Percentiles rank a stretch among this genome's conserved stretches.
Evolutionary conservation across 2,329 filamentous ascomycete genomes (phyloP).

Genomic region (Penicillium capsulatum): DNA sequence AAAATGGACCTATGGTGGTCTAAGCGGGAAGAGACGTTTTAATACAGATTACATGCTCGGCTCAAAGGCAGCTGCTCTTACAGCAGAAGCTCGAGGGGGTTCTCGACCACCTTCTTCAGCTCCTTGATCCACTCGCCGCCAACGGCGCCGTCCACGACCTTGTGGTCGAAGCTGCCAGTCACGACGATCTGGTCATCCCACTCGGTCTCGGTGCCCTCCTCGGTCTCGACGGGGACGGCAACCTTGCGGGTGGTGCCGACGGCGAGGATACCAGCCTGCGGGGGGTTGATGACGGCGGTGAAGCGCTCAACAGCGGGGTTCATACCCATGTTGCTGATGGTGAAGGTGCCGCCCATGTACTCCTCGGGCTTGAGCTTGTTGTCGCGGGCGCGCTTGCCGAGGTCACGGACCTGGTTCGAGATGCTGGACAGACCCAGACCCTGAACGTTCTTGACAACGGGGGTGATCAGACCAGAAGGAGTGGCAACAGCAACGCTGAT

Average conservation of each 20-base stretch:
- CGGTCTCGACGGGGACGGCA: slow-evolving; percentile 76
- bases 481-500: slow-evolving; percentile 95
- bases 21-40: slow-evolving; percentile 30
- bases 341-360: slow-evolving; percentile 98
- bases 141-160: slow-evolving; percentile 93
- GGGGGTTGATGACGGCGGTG: slow-evolving; percentile 98
- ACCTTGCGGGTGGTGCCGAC: slow-evolving; percentile 96
- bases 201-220: slow-evolving; percentile 74
- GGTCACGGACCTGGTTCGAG: slow-evolving; percentile 86
- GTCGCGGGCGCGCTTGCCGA: slow-evolving; percentile 91
- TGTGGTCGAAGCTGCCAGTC: slow-evolving; percentile 96
- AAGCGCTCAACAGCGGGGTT: slow-evolving; percentile 94
- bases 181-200: slow-evolving; percentile 98
- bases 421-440: slow-evolving; percentile 82
- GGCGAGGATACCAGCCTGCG: slow-evolving; percentile 90
- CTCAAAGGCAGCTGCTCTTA: slow-evolving; percentile 48
- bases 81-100: slow-evolving; percentile 89
- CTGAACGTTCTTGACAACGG: slow-evolving; percentile 88
- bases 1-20: slow-evolving; percentile 27
- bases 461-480: slow-evolving; percentile 90
- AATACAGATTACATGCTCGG: slow-evolving; percentile 34
- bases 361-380: slow-evolving; percentile 99
- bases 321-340: slow-evolving; percentile 99
- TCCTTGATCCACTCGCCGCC: slow-evolving; percentile 95
- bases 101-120: slow-evolving; percentile 96